Base-by-base conservation (phyloP, 1,284 basidiomycete species). In the Ustilago esculenta region DNA sequence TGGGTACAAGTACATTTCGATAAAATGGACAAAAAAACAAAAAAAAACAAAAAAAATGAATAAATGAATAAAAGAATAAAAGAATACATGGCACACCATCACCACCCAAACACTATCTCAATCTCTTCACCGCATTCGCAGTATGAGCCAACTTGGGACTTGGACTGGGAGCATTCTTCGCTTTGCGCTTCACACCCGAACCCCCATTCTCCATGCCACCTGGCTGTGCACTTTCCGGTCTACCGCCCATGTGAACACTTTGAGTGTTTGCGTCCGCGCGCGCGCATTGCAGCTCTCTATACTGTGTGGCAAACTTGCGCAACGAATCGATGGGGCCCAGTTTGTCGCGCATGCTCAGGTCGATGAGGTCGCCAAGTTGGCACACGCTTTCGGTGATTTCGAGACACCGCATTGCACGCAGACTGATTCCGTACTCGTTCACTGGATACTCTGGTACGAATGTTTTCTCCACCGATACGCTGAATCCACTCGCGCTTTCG, bases 311-410 rank as follows among this genome's bases (percentile, higher is more conserved):
- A 46, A 72, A 72, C 27, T 64, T 68, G 39, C 64, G 65, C 49
- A 72, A 42, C 27, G 70, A 51, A 27, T 72, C 68, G 40, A 70
- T 57, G 27, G 72, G 72, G 2, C 72, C 72, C 34, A 73, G 43
- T 45, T 63, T 60, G 40, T 73, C 72, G 32, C 56, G 56, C 52
- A 48, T 47, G 59, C 68, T 64, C 6, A 74, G 35, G 40, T 77
- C 74, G 49, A 77, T 77, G 15, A 77, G 51, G 33, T 74, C 74
- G 25, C 74, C 57, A 27, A 77, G 56, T 36, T 77, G 73, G 46
- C 72, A 76, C 5, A 77, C 68, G 43, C 65, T 71, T 35, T 77
- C 75, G 24, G 74, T 76, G 50, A 77, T 76, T 54, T 76, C 75
- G 40, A 77, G 64, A 25, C 75, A 77, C 8, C 75, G 61, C 75